These are phyloP conservation scores for Yarrowia sp. DNA, from an alignment of 805 yeast genomes.

Conservation along the genomic window DNA sequence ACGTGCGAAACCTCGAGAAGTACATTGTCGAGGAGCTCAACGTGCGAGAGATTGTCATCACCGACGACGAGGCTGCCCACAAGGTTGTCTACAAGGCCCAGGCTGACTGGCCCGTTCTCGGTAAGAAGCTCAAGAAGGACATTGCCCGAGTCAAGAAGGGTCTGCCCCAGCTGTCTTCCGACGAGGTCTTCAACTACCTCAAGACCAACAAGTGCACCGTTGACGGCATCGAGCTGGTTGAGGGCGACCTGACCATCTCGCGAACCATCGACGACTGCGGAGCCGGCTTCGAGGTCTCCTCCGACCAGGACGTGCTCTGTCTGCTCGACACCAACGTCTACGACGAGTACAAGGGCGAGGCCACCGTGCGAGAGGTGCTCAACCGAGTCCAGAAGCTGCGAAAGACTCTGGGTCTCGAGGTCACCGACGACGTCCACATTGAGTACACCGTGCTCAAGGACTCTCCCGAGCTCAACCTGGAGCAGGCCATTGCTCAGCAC, in stretches of 20 bases:
- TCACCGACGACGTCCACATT: conserved; percentile 91
- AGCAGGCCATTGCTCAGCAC: conserved; percentile 60
- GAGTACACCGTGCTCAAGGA: conserved; percentile 69
- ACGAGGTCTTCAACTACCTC: conserved; percentile 74
- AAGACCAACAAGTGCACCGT: conserved; percentile 72
- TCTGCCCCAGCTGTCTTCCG: conserved; percentile 75
- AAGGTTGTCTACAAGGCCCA: conserved; percentile 91
- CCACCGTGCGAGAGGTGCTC: conserved; percentile 91
- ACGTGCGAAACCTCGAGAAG: conserved; percentile 69
- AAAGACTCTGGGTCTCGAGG: conserved; percentile 91
- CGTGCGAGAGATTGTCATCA: conserved; percentile 81
- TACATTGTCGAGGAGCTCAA: conserved; percentile 91
- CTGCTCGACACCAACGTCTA: conserved; percentile 84
- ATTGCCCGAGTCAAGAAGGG: conserved; percentile 94
- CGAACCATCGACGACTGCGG: conserved; percentile 78
- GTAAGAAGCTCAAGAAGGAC: conserved; percentile 94
- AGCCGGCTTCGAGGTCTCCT: conserved; percentile 79
- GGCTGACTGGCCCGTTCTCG: conserved; percentile 99
- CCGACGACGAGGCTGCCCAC: conserved; percentile 85
- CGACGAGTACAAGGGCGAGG: conserved; percentile 87
- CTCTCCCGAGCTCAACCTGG: conserved; percentile 42
- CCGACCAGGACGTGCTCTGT: conserved; percentile 85
- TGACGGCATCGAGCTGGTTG: conserved; percentile 82
- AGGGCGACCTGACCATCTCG: conserved; percentile 85
- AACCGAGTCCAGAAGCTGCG: conserved; percentile 97